Evolutionary conservation across 257 asterid genomes (phyloP).

Genomic region (Osmanthus fragrans): DNA sequence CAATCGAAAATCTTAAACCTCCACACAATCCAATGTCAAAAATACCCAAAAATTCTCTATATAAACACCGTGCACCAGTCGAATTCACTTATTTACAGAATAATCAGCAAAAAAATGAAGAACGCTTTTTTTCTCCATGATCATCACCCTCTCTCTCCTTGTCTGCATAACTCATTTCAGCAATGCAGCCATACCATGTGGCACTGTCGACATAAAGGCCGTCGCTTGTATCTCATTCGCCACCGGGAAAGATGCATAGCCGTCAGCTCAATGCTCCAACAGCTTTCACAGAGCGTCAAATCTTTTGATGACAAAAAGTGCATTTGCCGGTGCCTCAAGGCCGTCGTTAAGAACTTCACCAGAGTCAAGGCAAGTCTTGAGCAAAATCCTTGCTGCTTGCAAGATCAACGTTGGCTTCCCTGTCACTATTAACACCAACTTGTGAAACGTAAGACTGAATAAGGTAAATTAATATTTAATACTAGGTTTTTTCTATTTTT

Average conservation of each 20-base stretch:
- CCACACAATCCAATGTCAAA: too few species aligned
- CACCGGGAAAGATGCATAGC: conserved; percentile 8
- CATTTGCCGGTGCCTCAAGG: conserved; percentile 62
- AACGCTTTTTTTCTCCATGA: conserved; percentile 30
- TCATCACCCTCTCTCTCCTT: conserved; percentile 31
- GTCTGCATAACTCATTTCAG: conserved; percentile 38
- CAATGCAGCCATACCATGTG: conserved; percentile 46
- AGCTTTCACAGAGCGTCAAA: conserved; percentile 40
- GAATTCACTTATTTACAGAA: too few species aligned
- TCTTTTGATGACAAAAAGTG: conserved; percentile 53
- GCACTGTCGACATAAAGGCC: conserved; percentile 43
- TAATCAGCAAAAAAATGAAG: conserved; percentile 34
- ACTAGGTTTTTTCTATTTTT: too few species aligned
- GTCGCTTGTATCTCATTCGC: conserved; percentile 45
- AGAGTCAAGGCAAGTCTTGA: conserved; percentile 57
- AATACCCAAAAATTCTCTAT: too few species aligned
- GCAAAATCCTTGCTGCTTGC: conserved; percentile 51
- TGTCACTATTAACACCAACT: conserved; percentile 50
- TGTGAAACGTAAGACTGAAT: conserved; percentile 46
- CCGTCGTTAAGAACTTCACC: conserved; percentile 42
- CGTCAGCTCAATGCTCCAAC: conserved; percentile 35
- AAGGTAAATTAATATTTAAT: too few species aligned
- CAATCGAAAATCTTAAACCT: too few species aligned
- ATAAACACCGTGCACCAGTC: too few species aligned
- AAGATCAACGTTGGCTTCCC: not conserved